Percentiles rank a stretch among this genome's conserved stretches.
Evolutionary conservation across 352 stramenopile species (phyloP).

Genomic region (Globisporangium okanoganense): DNA sequence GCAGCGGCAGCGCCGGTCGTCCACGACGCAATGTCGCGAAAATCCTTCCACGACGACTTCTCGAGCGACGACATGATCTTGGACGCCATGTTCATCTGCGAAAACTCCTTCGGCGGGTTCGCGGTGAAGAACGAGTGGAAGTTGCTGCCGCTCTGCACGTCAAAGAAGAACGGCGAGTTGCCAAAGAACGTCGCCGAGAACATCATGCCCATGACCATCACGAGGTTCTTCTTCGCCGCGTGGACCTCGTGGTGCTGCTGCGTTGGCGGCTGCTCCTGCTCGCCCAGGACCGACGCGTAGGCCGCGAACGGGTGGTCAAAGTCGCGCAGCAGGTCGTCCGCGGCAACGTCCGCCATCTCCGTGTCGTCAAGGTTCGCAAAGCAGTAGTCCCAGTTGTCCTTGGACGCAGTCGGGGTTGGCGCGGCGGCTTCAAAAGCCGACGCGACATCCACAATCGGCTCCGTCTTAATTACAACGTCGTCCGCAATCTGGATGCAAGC

Average conservation of each 20-base stretch:
- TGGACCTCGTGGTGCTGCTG: constrained; percentile 71
- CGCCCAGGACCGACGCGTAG: constrained; percentile 11
- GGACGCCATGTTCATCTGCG: constrained; percentile 84
- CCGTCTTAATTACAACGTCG: constrained; percentile 56
- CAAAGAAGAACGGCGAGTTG: constrained; percentile 67
- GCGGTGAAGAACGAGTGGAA: constrained; percentile 83
- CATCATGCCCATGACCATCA: constrained; percentile 89
- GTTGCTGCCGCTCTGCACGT: constrained; percentile 66
- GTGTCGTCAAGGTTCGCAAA: constrained; percentile 52
- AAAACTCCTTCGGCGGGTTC: constrained; percentile 70
- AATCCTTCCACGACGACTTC: constrained; percentile 87
- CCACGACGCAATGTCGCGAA: constrained; percentile 78
- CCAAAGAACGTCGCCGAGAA: constrained; percentile 85
- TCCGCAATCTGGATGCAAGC: constrained; percentile 13
- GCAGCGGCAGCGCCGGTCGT: constrained; percentile 34
- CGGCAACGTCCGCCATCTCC: constrained; percentile 50
- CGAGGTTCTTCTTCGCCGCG: constrained; percentile 85
- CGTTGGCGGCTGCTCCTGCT: constrained; percentile 22
- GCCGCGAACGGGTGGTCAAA: constrained; percentile 62
- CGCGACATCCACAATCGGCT: constrained; percentile 26
- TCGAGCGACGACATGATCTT: constrained; percentile 83
- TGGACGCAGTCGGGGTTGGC: constrained; percentile 15
- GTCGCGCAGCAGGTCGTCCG: constrained; percentile 69
- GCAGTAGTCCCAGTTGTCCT: constrained; percentile 51
- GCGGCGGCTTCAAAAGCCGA: constrained; percentile 25